Percentiles rank a stretch among this genome's conserved stretches.
Conservation (phyloP, 768 basidiomycete genomes). For the Floccularia luteovirens region DNA sequence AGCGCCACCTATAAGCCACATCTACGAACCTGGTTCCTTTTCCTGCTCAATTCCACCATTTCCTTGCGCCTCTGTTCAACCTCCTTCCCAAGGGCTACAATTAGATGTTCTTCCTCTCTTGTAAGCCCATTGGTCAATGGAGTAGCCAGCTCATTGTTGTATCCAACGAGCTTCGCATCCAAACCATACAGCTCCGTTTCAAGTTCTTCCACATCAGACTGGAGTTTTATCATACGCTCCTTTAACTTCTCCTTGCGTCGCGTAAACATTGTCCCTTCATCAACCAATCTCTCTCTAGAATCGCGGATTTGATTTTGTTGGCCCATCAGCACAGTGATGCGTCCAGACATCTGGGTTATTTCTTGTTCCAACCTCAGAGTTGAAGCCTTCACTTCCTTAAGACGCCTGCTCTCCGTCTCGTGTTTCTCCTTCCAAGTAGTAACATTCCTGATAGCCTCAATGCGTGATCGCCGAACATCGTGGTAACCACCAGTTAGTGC, state of each 20-base stretch:
- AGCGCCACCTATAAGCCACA: neutral
- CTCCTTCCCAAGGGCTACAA: constrained; percentile 65
- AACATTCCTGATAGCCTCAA: constrained; percentile 79
- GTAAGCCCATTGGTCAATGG: constrained; percentile 74
- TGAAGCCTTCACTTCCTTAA: constrained; percentile 66
- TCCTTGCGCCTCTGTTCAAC: constrained; percentile 69
- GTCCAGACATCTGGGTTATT: constrained; percentile 69
- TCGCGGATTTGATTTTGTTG: constrained; percentile 68
- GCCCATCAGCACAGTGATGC: constrained; percentile 60
- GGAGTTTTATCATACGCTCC: constrained; percentile 53
- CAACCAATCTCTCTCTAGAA: constrained; percentile 56
- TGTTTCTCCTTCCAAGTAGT: constrained; percentile 69
- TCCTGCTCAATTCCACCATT: constrained; percentile 59
- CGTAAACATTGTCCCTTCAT: constrained; percentile 50
- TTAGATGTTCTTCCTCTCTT: constrained; percentile 57
- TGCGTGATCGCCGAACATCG: constrained; percentile 82
- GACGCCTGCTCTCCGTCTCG: constrained; percentile 53
- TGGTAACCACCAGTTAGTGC: constrained; percentile 95
- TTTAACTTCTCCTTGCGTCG: constrained; percentile 67
- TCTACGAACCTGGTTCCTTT: constrained; percentile 54
- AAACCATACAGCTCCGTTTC: constrained; percentile 63
- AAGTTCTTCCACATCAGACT: constrained; percentile 62
- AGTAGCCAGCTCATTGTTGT: constrained; percentile 60
- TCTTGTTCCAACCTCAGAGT: constrained; percentile 78
- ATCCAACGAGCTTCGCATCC: constrained; percentile 54